phyloP scores from a whole-genome alignment of 2,329 filamentous ascomycete genomes.

The Grosmannia serpens region DNA sequence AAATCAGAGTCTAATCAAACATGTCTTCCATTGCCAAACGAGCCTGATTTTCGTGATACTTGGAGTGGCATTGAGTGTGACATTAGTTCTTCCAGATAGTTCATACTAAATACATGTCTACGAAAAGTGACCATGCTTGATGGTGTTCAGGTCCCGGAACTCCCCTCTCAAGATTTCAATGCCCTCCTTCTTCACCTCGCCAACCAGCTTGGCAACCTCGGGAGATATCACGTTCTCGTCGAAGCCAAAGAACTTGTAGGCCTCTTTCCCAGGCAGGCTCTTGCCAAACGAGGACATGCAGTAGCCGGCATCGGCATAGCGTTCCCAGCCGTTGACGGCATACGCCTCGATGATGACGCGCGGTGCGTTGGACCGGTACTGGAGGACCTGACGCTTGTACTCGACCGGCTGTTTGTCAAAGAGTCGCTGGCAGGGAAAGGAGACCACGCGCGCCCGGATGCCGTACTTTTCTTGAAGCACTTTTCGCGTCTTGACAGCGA shows the following conservation, averaged over 20 bases:
- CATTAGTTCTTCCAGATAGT: too few relatives aligned
- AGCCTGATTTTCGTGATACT: too few relatives aligned
- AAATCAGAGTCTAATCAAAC: too few relatives aligned
- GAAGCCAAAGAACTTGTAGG: slow-evolving; percentile 42
- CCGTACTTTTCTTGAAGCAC: slow-evolving; percentile 20
- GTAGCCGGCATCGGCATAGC: slow-evolving; percentile 39
- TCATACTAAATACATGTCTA: too few relatives aligned
- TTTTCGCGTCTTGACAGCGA: slow-evolving; percentile 30
- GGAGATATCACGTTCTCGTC: slow-evolving; percentile 18
- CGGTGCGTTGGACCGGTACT: slow-evolving; percentile 18
- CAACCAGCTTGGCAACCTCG: not conserved
- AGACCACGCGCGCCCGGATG: slow-evolving; percentile 22
- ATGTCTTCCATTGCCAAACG: too few relatives aligned
- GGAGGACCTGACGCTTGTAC: slow-evolving; percentile 27
- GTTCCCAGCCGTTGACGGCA: slow-evolving; percentile 40
- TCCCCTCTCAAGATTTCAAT: slow-evolving; percentile 19
- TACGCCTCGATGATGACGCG: slow-evolving; percentile 41
- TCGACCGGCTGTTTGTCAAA: slow-evolving; percentile 22
- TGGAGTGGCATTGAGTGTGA: too few relatives aligned
- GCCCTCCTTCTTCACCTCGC: not conserved
- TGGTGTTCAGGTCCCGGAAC: slow-evolving; percentile 15
- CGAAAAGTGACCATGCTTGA: too few relatives aligned
- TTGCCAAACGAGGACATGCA: slow-evolving; percentile 39
- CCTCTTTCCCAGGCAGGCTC: slow-evolving; percentile 34
- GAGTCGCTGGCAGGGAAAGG: slow-evolving; percentile 25